Conservation (phyloP, 768 basidiomycete species). For the Antrodiella citrinella region DNA sequence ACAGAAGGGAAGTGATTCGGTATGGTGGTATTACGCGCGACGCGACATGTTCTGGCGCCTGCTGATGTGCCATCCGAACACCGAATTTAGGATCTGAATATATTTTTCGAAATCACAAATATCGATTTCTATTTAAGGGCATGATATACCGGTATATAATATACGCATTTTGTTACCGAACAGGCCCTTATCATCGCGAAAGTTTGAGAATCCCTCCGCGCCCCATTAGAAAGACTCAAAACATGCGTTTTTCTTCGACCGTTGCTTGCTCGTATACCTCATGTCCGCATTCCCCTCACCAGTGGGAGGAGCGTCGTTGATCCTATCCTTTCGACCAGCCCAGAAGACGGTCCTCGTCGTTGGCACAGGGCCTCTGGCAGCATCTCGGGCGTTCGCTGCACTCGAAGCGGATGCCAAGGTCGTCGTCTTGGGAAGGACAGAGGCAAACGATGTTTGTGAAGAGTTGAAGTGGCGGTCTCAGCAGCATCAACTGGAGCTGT, state of each 20-base stretch:
- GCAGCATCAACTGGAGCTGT: constrained; percentile 45
- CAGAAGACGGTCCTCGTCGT: constrained; percentile 56
- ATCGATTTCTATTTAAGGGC: too few species aligned
- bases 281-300: constrained; percentile 23
- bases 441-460: constrained; percentile 45
- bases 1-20: too few species aligned
- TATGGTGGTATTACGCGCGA: too few species aligned
- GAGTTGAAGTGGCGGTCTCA: constrained; percentile 62
- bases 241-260: too few species aligned
- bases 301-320: constrained; percentile 59
- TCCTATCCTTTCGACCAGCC: constrained; percentile 66
- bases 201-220: not conserved
- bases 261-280: too few species aligned
- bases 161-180: too few species aligned
- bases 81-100: too few species aligned
- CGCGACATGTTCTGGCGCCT: too few species aligned
- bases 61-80: too few species aligned
- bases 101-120: too few species aligned
- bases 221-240: too few species aligned
- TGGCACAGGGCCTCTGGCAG: constrained; percentile 74
- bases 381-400: constrained; percentile 73
- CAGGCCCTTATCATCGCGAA: not conserved
- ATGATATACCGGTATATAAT: too few species aligned
- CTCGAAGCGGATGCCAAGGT: constrained; percentile 76
- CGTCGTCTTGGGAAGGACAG: constrained; percentile 50